A percentile compares a stretch with the other conserved stretches of the same genome.
These are phyloP conservation scores for Pholiota microspora DNA, from an alignment of 768 basidiomycete genomes.

Conservation along the genomic window DNA sequence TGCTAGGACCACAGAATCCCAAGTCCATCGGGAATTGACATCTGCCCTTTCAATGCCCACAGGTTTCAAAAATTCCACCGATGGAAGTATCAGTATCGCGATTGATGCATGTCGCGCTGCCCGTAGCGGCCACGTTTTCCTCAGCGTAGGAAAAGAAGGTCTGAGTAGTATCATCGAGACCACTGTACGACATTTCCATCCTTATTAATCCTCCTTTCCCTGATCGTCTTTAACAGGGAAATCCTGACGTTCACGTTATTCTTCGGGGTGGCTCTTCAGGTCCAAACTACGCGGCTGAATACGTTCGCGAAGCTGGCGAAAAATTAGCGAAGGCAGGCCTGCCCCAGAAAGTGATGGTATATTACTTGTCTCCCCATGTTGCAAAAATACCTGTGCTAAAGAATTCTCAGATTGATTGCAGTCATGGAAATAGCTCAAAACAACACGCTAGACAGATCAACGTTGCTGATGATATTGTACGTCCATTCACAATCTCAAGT, in stretches of 20 bases:
- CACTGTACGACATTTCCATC: conserved; percentile 43
- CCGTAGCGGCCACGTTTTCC: conserved; percentile 87
- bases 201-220: not conserved
- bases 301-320: conserved; percentile 70
- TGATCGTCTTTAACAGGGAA: conserved; percentile 52
- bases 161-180: conserved; percentile 95
- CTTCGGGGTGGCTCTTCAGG: conserved; percentile 87
- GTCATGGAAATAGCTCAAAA: conserved; percentile 93
- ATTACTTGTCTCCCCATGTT: conserved; percentile 16
- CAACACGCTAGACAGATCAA: conserved; percentile 86
- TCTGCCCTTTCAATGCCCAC: conserved; percentile 92
- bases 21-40: conserved; percentile 88
- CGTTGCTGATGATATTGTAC: conserved; percentile 88
- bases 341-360: conserved; percentile 82
- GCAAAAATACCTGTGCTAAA: not conserved
- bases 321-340: conserved; percentile 81
- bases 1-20: conserved; percentile 88
- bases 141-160: conserved; percentile 96
- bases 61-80: conserved; percentile 98
- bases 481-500: conserved; percentile 21
- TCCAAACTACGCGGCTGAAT: conserved; percentile 83
- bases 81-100: conserved; percentile 88
- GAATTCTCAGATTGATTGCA: conserved; percentile 80
- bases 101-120: conserved; percentile 96
- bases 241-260: conserved; percentile 91